Conservation (phyloP, 2,329 filamentous ascomycete genomes). For the Aspergillus aculeatus region DNA sequence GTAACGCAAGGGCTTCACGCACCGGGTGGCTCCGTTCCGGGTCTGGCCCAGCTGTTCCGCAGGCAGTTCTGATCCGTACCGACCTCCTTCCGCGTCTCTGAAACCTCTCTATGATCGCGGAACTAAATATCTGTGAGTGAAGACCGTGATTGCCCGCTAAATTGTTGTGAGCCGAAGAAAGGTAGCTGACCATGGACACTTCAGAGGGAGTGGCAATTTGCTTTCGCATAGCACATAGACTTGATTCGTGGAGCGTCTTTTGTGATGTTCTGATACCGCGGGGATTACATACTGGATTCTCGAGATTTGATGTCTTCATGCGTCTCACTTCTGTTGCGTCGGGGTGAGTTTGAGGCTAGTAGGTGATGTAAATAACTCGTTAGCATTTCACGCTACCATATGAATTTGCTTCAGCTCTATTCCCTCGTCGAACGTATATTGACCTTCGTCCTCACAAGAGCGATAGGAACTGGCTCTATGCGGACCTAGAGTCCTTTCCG, state of each 20-base stretch:
- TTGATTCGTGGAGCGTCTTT: too few relatives aligned
- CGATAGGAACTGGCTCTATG: neutral
- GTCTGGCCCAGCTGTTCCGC: neutral
- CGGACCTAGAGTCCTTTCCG: neutral
- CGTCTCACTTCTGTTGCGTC: neutral
- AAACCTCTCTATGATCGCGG: neutral
- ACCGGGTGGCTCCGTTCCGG: neutral
- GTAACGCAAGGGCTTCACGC: neutral
- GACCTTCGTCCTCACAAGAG: neutral
- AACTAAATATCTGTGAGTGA: neutral
- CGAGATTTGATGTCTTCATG: neutral
- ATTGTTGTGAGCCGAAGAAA: too few relatives aligned
- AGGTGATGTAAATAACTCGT: neutral
- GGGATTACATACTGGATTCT: too few relatives aligned
- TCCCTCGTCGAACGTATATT: neutral
- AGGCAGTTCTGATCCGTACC: constrained; percentile 7
- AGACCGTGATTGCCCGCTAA: neutral
- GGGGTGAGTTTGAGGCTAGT: neutral
- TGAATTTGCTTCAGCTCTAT: neutral
- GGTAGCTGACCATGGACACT: too few relatives aligned
- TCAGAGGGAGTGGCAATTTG: too few relatives aligned
- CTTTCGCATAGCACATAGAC: too few relatives aligned
- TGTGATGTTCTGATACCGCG: too few relatives aligned
- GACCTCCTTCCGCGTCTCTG: constrained; percentile 9
- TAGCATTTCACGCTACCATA: neutral